Evolutionary conservation across 1,284 basidiomycete genomes (phyloP).

Genomic region (Leccinum fuscescens): DNA sequence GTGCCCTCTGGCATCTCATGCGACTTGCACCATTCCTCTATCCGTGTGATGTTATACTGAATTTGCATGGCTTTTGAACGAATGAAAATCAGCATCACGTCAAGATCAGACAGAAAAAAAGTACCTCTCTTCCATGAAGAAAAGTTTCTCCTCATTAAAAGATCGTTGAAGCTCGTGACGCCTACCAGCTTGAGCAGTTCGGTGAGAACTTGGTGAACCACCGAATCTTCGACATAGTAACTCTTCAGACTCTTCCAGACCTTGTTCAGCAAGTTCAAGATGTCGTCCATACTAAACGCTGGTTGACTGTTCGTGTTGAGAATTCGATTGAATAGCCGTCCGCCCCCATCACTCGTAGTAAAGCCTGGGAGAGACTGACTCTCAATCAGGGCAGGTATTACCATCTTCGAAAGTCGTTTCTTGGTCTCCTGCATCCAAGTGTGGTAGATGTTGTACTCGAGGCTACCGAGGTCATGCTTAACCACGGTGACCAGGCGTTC

Average conservation of each 20-base stretch:
- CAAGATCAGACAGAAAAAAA: constrained; percentile 20
- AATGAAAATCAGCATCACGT: background rate
- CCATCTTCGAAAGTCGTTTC: constrained; percentile 96
- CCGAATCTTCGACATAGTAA: constrained; percentile 98
- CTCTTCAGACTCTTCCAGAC: constrained; percentile 98
- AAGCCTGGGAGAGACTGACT: constrained; percentile 98
- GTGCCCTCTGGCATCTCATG: constrained; percentile 99
- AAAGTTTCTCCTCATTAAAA: constrained; percentile 98
- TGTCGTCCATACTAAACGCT: constrained; percentile 98
- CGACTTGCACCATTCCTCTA: constrained; percentile 97
- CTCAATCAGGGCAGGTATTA: constrained; percentile 96
- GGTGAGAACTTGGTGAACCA: constrained; percentile 95
- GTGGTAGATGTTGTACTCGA: constrained; percentile 99
- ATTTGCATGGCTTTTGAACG: constrained; percentile 88
- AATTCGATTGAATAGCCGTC: constrained; percentile 91
- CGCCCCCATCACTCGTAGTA: constrained; percentile 91
- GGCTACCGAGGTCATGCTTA: constrained; percentile 96
- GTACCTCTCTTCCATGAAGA: constrained; percentile 98
- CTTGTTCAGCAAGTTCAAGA: constrained; percentile 94
- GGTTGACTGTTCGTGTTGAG: constrained; percentile 84
- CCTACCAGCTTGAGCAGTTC: constrained; percentile 97
- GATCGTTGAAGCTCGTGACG: constrained; percentile 97
- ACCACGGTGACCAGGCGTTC: constrained; percentile 96
- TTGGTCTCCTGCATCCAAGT: constrained; percentile 99
- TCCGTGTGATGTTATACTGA: constrained; percentile 97